Base-by-base conservation (phyloP, 768 basidiomycete species). In the Cystoderma amianthinum region DNA sequence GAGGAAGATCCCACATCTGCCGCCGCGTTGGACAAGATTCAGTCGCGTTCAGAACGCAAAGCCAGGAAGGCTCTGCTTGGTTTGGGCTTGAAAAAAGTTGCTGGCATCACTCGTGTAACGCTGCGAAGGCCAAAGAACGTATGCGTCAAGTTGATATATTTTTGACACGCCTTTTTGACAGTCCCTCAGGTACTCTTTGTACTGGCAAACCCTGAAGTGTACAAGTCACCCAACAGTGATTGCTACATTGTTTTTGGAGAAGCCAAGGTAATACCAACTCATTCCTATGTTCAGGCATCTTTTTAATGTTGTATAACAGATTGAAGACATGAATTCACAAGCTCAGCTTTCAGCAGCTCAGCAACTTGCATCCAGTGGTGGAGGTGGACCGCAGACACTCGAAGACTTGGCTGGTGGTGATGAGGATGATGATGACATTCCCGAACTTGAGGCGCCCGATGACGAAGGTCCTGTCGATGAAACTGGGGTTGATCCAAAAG, bases 221-320 rank as follows among this genome's bases (percentile, higher is more conserved):
- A 88, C 82, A 97, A 97, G 74, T 92, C 89, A 38, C 82, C 86
- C 32, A 93, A 91, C 68, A 92, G 90, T 59, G 96, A 99, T 67
- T 91, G 87, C 66, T 97, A 99, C 75, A 91, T 99, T 60, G 93
- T 99, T 48, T 99, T 98, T 55, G 96, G 96, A 49, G 96, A 98
- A 73, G 94, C 89, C 42, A 92, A 92, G 80, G 85, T 85, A 46
- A 45, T 47, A 21, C 12, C 22, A 21, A 9, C 9, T 10, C 15
- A 40, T 30, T 28, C 2, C 25, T 13, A 18, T 28, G 35, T 18
- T 12, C 7, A 30, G n/a, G 21, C 33, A 20, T 39, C 38, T 5
- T 32, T 41, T 4, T 38, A 23, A 12, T 32, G 30, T 17, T 32
- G 17, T 19, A 12, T 7, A 35, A 3, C 47, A 88, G 85, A 82